These are phyloP conservation scores for Zoysia matrella DNA, from an alignment of 202 grass and related monocot genomes.

Conservation along the genomic window DNA sequence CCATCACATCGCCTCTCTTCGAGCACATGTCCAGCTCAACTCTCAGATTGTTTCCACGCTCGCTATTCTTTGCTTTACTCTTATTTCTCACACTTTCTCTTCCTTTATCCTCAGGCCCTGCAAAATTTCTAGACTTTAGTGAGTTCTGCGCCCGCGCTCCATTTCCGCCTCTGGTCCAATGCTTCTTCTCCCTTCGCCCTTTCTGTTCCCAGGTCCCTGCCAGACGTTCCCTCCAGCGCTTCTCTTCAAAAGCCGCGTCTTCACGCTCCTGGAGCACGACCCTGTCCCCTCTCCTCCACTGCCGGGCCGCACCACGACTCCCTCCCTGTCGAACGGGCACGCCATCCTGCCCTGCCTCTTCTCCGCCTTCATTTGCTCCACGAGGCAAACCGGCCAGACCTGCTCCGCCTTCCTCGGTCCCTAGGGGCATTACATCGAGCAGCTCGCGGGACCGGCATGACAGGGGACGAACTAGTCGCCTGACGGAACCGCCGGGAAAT, in stretches of 20 bases:
- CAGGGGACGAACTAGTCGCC: not conserved
- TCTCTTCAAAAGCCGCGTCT: not conserved
- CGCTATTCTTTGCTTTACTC: slow-evolving; percentile 20
- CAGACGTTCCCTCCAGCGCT: not conserved
- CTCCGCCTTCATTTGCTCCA: not conserved
- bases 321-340: slow-evolving; percentile 2
- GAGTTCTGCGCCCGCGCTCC: slow-evolving; percentile 15
- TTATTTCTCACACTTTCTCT: slow-evolving; percentile 32
- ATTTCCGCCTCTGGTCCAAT: slow-evolving; percentile 18
- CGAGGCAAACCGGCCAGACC: not conserved
- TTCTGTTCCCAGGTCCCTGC: not conserved
- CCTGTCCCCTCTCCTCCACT: slow-evolving; percentile 36
- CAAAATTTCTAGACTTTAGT: slow-evolving; percentile 7
- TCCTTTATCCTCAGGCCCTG: not conserved
- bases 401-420: slow-evolving; percentile 11
- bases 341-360: slow-evolving; percentile 1
- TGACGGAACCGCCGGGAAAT: not conserved
- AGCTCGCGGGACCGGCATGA: not conserved
- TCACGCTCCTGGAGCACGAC: not conserved
- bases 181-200: not conserved
- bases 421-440: slow-evolving; percentile 34
- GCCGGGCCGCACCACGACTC: not conserved
- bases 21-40: slow-evolving; percentile 71
- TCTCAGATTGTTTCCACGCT: slow-evolving; percentile 45
- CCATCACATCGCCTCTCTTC: slow-evolving; percentile 64